phyloP scores from a whole-genome alignment of 768 basidiomycete species.

The Mycena vulgaris region DNA sequence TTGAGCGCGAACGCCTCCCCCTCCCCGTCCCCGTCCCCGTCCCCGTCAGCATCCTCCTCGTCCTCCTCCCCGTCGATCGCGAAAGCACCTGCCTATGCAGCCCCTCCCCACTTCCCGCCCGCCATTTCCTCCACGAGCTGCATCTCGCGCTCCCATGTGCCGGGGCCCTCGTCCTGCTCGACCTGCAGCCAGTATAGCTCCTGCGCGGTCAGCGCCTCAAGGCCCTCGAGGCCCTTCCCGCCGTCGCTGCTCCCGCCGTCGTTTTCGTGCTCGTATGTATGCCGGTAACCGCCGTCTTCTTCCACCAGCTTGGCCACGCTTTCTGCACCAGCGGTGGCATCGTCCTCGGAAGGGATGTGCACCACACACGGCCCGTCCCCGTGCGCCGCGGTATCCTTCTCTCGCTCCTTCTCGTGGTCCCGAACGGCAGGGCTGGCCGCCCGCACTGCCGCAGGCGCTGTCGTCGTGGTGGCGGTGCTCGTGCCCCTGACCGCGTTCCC shows the following conservation, averaged over 20 bases:
- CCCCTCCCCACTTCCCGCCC: not conserved
- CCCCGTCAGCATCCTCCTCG: no score
- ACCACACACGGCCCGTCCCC: conserved; percentile 24
- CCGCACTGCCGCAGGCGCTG: no score
- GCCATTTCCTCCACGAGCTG: conserved; percentile 33
- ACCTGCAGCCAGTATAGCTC: conserved; percentile 51
- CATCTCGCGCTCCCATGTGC: conserved; percentile 32
- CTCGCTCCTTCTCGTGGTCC: conserved; percentile 38
- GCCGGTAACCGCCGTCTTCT: conserved; percentile 10
- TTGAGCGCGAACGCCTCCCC: no score
- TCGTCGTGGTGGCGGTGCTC: no score
- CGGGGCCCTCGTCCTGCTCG: conserved; percentile 52
- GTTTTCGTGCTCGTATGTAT: no score
- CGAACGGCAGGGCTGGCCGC: no score
- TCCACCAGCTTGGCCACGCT: conserved; percentile 28
- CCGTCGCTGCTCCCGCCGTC: no score
- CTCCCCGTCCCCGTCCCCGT: no score
- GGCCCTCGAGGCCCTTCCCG: conserved; percentile 15
- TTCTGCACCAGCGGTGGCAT: conserved; percentile 10
- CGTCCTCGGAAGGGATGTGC: conserved; percentile 28
- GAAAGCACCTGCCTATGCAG: no score
- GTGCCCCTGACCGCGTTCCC: no score
- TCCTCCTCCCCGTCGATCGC: no score
- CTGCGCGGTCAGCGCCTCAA: no score
- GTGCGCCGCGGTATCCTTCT: conserved; percentile 35